Percentiles rank a stretch among this genome's conserved stretches.
phyloP scores from a whole-genome alignment of 495 filamentous ascomycete species.

The Lindgomyces ingoldianus region DNA sequence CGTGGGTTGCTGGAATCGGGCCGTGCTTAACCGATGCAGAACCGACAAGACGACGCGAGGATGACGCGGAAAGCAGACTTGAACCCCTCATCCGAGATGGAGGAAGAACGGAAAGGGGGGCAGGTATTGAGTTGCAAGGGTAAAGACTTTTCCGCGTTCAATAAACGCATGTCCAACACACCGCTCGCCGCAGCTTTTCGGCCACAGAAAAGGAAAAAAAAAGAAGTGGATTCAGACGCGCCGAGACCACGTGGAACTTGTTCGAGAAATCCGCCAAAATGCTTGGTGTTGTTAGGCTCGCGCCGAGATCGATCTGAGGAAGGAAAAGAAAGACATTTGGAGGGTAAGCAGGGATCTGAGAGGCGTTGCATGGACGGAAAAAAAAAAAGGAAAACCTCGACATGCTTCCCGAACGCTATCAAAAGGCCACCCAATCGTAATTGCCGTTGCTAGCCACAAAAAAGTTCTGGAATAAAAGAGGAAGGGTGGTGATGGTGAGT shows the following conservation, averaged over 20 bases:
- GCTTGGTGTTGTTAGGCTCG: background rate
- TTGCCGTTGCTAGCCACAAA: background rate
- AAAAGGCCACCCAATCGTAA: slow-evolving; percentile 5
- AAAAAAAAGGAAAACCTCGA: background rate
- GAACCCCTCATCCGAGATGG: background rate
- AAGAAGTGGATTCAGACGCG: background rate
- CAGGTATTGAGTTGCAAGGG: background rate
- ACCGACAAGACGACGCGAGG: background rate
- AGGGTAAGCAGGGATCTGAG: background rate
- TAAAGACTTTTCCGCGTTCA: background rate
- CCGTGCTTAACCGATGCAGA: background rate
- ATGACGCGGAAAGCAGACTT: background rate
- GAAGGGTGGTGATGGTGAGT: background rate
- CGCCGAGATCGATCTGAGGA: background rate
- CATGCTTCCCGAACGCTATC: slow-evolving; percentile 7
- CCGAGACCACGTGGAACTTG: background rate
- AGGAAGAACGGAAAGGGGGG: background rate
- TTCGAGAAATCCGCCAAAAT: background rate
- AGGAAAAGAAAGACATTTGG: background rate
- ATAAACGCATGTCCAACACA: too few species aligned
- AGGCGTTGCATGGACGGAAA: background rate
- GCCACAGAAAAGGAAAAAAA: too few species aligned
- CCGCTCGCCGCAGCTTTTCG: too few species aligned
- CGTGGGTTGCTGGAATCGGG: background rate
- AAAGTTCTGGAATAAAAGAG: background rate